Evolutionary conservation across 1,284 basidiomycete species (phyloP).

Genomic region (Trichosporon sp.): DNA sequence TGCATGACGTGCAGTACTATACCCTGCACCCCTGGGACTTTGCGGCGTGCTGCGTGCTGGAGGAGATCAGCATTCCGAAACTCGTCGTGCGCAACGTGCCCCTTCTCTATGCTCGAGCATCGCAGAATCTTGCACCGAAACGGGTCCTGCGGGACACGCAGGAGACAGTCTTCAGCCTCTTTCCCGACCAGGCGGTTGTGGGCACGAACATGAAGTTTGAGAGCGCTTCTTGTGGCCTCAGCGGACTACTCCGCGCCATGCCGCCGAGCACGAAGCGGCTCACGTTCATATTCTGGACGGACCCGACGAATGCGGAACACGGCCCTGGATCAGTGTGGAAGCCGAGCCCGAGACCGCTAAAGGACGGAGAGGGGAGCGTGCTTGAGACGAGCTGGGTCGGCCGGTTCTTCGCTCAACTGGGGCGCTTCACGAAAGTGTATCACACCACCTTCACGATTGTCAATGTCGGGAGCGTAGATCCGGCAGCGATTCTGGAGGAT

Average conservation of each 20-base stretch:
- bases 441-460: background rate
- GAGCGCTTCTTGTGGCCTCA: background rate
- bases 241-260: background rate
- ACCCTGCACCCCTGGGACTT: constrained; percentile 2
- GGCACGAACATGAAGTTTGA: constrained; percentile 29
- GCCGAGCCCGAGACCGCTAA: background rate
- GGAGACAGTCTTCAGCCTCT: constrained; percentile 19
- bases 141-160: background rate
- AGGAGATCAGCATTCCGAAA: background rate
- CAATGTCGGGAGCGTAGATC: background rate
- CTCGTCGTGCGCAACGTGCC: constrained; percentile 26
- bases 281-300: constrained; percentile 20
- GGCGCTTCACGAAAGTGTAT: background rate
- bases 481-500: background rate
- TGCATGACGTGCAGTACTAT: constrained; percentile 11
- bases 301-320: background rate
- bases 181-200: constrained; percentile 25
- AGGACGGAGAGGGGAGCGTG: background rate
- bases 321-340: background rate
- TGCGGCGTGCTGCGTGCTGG: constrained; percentile 19
- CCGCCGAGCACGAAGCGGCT: background rate
- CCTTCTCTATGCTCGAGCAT: constrained; percentile 24
- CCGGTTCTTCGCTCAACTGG: background rate
- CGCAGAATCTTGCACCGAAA: background rate
- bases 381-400: constrained; percentile 9